Base-by-base conservation (phyloP, 129 eudicot species). In the Cynara cardunculus region DNA sequence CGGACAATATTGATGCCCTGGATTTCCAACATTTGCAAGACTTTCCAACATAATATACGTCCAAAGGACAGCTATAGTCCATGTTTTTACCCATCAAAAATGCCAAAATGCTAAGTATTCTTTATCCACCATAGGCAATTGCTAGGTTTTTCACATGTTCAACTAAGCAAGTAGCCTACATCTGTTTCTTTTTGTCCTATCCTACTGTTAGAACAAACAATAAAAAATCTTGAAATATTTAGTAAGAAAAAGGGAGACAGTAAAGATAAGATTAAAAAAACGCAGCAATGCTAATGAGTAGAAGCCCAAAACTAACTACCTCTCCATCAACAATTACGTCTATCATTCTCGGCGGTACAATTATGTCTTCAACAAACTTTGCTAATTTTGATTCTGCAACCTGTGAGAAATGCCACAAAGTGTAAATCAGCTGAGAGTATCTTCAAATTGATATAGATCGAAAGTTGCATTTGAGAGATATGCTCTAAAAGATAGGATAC, bases 311-410 rank as follows among this genome's bases (percentile, higher is more conserved):
- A 27, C 37, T 73, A 75, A 70, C 25, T 85, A 95, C 99, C 99
- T 95, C 97, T 86, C 97, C 97, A 78, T 95, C 99, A 35, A 92
- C 96, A 74, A 95, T 90, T 72, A 95, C 84, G 81, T 92, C 97
- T 70, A 95, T 86, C 99, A 92, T 95, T 90, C 97, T 92, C 73
- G 99, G 99, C 31, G 99, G 99, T 31, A 95, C 93, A 80, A 95
- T 95, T 69, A 95, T 95, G 77, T 95, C 99, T 86, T 95, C 99
- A 76, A 95, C 99, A 92, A 95, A 92, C 74, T 89, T 92, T 25
- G 99, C 97, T 84, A 95, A 81, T 82, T 95, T 95, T 21, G 97
- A 95, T 82, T 95, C 99, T 56, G 99, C 99, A 31, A 89, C 97
- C 99, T 95, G 93, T 70, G 68, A 79, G 39, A 73, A 25, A 85